These are phyloP conservation scores for Pholiota microspora DNA, from an alignment of 768 basidiomycete genomes.

Conservation along the genomic window DNA sequence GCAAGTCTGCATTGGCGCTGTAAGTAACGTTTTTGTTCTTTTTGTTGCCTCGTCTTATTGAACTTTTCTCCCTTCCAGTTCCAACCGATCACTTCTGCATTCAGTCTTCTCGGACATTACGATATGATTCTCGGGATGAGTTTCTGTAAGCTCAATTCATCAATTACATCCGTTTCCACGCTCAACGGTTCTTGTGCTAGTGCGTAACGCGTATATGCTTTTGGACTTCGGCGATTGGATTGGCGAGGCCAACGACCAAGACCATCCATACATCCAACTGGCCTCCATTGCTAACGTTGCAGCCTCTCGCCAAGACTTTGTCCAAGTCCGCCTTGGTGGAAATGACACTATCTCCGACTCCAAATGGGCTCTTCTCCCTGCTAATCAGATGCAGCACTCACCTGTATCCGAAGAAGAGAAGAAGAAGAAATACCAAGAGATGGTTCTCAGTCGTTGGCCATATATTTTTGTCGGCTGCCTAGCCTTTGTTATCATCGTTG, in stretches of 20 bases:
- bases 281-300: conserved; percentile 53
- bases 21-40: conserved; percentile 31
- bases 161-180: not conserved
- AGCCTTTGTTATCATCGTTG: conserved; percentile 40
- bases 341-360: conserved; percentile 49
- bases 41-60: not conserved
- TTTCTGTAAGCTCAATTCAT: conserved; percentile 50
- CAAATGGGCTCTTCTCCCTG: conserved; percentile 59
- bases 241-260: conserved; percentile 40
- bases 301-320: conserved; percentile 63
- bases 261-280: conserved; percentile 69
- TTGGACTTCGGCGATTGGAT: conserved; percentile 74
- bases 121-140: conserved; percentile 85
- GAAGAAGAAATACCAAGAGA: conserved; percentile 62
- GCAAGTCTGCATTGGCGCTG: conserved; percentile 64
- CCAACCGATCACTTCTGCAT: conserved; percentile 81
- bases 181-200: conserved; percentile 33
- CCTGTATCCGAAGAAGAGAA: conserved; percentile 64
- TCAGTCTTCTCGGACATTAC: conserved; percentile 73
- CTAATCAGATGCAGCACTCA: conserved; percentile 55
- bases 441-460: conserved; percentile 69
- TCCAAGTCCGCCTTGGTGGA: conserved; percentile 58
- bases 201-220: conserved; percentile 73
- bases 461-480: conserved; percentile 67
- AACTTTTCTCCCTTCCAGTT: conserved; percentile 42